phyloP scores from a whole-genome alignment of 148 eudicot genomes.

The Chenopodium quinoa region DNA sequence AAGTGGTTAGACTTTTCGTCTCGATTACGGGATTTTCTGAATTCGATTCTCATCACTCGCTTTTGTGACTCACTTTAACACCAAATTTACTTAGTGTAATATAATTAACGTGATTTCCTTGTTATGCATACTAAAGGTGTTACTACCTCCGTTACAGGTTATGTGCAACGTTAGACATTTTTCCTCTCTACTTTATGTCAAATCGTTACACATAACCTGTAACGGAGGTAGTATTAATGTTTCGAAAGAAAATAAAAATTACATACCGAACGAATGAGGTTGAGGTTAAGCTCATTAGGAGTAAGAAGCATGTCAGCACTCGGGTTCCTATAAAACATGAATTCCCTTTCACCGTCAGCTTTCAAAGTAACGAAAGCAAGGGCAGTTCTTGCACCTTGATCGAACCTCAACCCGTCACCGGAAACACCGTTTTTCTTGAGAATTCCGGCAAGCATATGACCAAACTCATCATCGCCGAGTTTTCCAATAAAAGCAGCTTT shows the following conservation, averaged over 20 bases:
- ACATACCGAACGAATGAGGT: conserved; percentile 60
- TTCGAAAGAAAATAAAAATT: background rate
- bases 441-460: conserved; percentile 73
- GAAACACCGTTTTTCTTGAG: conserved; percentile 61
- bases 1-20: no score
- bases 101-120: no score
- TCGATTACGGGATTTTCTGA: no score
- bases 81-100: no score
- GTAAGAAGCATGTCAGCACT: conserved; percentile 81
- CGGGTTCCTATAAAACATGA: conserved; percentile 89
- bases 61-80: accelerated
- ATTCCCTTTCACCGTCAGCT: conserved; percentile 79
- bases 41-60: no score
- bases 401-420: conserved; percentile 54
- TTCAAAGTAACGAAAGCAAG: conserved; percentile 74
- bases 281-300: conserved; percentile 77
- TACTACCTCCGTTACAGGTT: no score
- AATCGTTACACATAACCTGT: no score
- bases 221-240: no score
- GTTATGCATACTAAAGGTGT: no score
- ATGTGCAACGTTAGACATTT: no score
- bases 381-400: conserved; percentile 75
- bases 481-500: conserved; percentile 73
- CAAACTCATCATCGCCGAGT: conserved; percentile 86
- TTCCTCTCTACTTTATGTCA: no score